Conservation (phyloP, 2,329 filamentous ascomycete species). For the Trichoderma sp. region DNA sequence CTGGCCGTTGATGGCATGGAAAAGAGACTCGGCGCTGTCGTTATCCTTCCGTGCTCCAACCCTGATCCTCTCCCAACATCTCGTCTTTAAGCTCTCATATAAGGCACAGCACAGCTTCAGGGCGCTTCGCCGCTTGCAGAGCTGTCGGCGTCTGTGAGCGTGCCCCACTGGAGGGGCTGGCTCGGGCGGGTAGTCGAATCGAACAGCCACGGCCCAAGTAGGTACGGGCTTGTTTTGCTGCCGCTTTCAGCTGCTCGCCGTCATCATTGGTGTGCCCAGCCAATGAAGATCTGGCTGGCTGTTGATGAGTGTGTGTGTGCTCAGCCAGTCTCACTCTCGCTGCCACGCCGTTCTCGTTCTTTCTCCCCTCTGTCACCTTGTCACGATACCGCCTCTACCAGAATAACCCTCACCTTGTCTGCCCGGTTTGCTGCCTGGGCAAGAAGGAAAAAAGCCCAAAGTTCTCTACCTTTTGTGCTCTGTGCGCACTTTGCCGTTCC, state of each 20-base stretch:
- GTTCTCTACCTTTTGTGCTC: neutral
- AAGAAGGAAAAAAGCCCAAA: neutral
- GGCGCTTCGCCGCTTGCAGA: constrained; percentile 14
- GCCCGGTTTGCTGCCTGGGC: constrained; percentile 15
- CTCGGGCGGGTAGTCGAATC: neutral
- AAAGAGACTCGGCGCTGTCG: neutral
- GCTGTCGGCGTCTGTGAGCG: constrained; percentile 6
- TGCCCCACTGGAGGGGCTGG: constrained; percentile 11
- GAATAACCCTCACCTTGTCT: constrained; percentile 19
- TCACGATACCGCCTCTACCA: constrained; percentile 22
- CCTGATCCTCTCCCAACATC: neutral
- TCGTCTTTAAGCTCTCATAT: neutral
- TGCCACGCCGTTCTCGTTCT: constrained; percentile 5
- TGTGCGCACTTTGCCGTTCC: neutral
- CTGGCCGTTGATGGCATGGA: neutral
- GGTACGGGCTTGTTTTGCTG: neutral
- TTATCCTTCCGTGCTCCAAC: neutral
- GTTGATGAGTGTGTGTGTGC: neutral
- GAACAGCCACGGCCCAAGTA: neutral
- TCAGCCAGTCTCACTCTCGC: constrained; percentile 8
- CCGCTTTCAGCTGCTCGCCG: constrained; percentile 20
- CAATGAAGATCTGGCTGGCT: constrained; percentile 14
- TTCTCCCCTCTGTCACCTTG: constrained; percentile 5
- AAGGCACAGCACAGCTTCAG: constrained; percentile 9
- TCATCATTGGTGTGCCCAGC: constrained; percentile 4